A percentile compares a stretch with the other conserved stretches of the same genome.
Conservation (phyloP, 495 filamentous ascomycete species). For the Aspergillus cristatus region DNA sequence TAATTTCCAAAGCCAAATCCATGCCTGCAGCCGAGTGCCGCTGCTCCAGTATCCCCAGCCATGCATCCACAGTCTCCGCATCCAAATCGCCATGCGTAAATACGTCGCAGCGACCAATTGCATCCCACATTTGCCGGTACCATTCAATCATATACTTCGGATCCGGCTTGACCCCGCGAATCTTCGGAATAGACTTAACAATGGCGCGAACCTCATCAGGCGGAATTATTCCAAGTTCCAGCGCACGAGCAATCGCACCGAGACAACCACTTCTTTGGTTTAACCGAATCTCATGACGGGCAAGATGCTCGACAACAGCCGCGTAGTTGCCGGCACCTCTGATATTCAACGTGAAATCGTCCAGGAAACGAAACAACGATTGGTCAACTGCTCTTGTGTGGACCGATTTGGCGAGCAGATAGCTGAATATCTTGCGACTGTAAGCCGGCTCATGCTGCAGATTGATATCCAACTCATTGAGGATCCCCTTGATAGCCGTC, state of each 20-base stretch:
- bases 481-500: constrained; percentile 19
- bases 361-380: constrained; percentile 30
- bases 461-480: constrained; percentile 24
- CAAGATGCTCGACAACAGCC: constrained; percentile 16
- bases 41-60: constrained; percentile 20
- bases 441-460: constrained; percentile 29
- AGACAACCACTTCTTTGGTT: constrained; percentile 13
- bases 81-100: constrained; percentile 27
- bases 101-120: constrained; percentile 30
- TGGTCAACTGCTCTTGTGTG: constrained; percentile 5
- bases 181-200: constrained; percentile 15
- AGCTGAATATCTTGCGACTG: constrained; percentile 32
- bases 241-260: constrained; percentile 21
- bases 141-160: constrained; percentile 10
- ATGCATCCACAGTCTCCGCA: constrained; percentile 17
- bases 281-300: constrained; percentile 5
- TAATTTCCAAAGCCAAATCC: constrained; percentile 24
- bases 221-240: constrained; percentile 31
- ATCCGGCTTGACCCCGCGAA: constrained; percentile 1
- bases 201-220: constrained; percentile 27
- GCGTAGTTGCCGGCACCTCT: constrained; percentile 32
- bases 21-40: constrained; percentile 6
- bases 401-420: constrained; percentile 17
- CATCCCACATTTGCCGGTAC: constrained; percentile 30
- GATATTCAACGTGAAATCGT: constrained; percentile 33